phyloP scores from a whole-genome alignment of 106 monocot species.

The Narthecium ossifragum region DNA sequence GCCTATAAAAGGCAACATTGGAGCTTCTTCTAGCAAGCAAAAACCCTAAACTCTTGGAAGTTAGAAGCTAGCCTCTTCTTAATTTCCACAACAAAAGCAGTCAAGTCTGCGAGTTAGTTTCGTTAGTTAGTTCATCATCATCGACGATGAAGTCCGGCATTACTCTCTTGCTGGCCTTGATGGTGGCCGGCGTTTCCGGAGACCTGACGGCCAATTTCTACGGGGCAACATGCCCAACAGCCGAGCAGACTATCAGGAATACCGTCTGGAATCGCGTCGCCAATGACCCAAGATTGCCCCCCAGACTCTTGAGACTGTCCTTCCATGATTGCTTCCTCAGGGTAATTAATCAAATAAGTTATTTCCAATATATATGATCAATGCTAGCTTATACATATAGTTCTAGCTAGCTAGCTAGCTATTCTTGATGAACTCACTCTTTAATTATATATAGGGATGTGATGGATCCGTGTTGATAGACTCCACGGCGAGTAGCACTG shows the following conservation, averaged over 20 bases:
- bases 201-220: constrained; percentile 24
- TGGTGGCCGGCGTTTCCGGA: constrained; percentile 2
- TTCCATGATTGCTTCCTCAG: constrained; percentile 59
- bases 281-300: constrained; percentile 17
- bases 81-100: too few relatives aligned
- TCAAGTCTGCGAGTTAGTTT: too few relatives aligned
- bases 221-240: constrained; percentile 35
- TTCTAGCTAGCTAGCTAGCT: too few relatives aligned
- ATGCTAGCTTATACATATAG: not conserved
- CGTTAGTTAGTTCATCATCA: too few relatives aligned
- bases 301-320: constrained; percentile 44
- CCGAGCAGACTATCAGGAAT: constrained; percentile 19
- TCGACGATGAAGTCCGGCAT: not conserved
- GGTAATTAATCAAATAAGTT: constrained; percentile 19
- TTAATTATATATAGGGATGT: constrained; percentile 24
- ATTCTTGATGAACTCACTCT: too few relatives aligned
- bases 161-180: not conserved
- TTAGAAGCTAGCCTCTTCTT: too few relatives aligned
- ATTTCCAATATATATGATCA: too few relatives aligned
- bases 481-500: constrained; percentile 11
- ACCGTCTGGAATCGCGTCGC: constrained; percentile 19
- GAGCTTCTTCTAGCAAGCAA: too few relatives aligned
- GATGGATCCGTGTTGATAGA: constrained; percentile 51
- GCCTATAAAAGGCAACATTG: too few relatives aligned
- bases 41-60: too few relatives aligned